Evolutionary conservation across 2,329 filamentous ascomycete genomes (phyloP), one percentile per base, ranked within the genome.

Genomic region (Chaetomium sp.): DNA sequence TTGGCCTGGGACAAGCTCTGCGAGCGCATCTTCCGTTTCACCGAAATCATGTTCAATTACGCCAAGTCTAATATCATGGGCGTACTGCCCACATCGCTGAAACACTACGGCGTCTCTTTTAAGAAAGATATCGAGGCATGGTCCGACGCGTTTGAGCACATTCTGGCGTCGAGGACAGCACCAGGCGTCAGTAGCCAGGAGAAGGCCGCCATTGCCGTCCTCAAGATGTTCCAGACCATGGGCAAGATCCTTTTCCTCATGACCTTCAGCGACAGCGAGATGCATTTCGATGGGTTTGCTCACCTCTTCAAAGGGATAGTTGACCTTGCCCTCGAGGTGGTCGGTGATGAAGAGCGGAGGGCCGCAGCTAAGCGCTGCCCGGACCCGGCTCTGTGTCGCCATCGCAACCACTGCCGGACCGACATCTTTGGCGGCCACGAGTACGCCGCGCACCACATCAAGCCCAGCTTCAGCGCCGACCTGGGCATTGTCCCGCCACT

Each of bases 151-250:
- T 86, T 84, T 57, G 76, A 81, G 11, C 76, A 72, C 8, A 74
- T 85, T 9, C 72, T 85, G 32, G 67, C 70, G 5, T 74, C 75
- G 1, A 76, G 82, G 19, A 72, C 71, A 9, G 71, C 71, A 1
- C 76, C 78, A 0, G 72, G 74, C 1, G 74, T 79, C 40, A 77
- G 70, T 59, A 76, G 73, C 34, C 78, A 83, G 59, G 80, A 82
- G 62, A 81, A 81, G 61, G 77, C 79, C 0, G 81, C 77, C 46
- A 84, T 85, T 55, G 75, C 80, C 5, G 80, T 82, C 9, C 70
- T 85, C 5, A 84, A 84, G 62, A 85, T 85, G 81, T 76, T 76
- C 53, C 79, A 83, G 56, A 73, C 82, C 50, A 85, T 82, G 74
- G 75, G 74, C 8, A 71, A 74, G 46, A 73, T 85, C 37, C 69